A percentile compares a stretch with the other conserved stretches of the same genome.
Conservation (phyloP, 2,329 filamentous ascomycete genomes). For the Coniochaeta ligniaria region DNA sequence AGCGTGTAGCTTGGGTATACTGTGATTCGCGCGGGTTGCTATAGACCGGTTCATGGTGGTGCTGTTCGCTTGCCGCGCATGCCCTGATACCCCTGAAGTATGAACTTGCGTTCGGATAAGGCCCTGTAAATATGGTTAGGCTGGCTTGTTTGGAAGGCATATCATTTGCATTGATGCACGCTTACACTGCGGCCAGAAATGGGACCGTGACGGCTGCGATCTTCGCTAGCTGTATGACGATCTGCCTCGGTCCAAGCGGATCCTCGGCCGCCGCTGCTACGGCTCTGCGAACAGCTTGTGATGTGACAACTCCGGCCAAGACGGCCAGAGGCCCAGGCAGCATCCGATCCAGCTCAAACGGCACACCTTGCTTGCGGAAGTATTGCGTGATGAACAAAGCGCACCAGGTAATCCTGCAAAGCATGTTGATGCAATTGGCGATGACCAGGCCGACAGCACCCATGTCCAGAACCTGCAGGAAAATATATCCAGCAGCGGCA, state of each 20-base stretch:
- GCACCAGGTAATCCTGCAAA: conserved; percentile 77
- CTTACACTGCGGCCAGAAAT: conserved; percentile 54
- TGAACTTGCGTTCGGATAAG: conserved; percentile 46
- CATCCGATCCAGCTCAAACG: conserved; percentile 32
- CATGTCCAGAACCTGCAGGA: conserved; percentile 59
- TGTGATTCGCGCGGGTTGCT: not conserved
- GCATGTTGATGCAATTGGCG: conserved; percentile 89
- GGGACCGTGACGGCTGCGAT: conserved; percentile 41
- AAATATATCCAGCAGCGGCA: conserved; percentile 64
- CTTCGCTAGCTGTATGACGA: conserved; percentile 34
- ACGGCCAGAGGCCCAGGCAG: conserved; percentile 36
- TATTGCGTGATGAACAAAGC: conserved; percentile 61
- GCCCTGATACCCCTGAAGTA: conserved; percentile 41
- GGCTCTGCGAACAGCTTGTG: conserved; percentile 28
- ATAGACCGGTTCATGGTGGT: not conserved
- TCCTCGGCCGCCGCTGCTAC: conserved; percentile 16
- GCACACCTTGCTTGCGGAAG: conserved; percentile 40
- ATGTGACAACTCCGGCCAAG: conserved; percentile 35
- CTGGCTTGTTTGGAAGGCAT: not conserved
- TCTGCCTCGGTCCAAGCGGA: conserved; percentile 22
- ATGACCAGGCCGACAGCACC: conserved; percentile 77
- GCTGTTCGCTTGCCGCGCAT: conserved; percentile 23
- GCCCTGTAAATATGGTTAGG: conserved; percentile 33
- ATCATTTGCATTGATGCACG: conserved; percentile 16
- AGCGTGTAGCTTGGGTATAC: not conserved